Conservation (phyloP, 768 basidiomycete species). For the Panaeolus papilionaceus region DNA sequence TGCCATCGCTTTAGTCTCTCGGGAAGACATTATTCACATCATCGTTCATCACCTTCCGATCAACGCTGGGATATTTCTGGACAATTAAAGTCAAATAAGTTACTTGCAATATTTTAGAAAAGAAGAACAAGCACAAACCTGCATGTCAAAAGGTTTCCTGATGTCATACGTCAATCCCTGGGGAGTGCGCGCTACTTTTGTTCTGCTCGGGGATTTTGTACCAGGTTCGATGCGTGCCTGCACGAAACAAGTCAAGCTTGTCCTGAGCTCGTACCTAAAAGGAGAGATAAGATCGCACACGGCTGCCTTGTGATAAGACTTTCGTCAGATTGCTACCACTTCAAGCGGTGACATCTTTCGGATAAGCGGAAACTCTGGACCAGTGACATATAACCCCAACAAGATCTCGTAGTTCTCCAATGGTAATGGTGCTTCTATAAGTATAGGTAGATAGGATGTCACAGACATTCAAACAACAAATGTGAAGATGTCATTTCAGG, state of each 20-base stretch:
- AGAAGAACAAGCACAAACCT: background rate
- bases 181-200: slow-evolving; percentile 11
- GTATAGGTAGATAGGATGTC: slow-evolving; percentile 7
- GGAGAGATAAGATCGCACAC: slow-evolving; percentile 5
- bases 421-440: slow-evolving; percentile 12
- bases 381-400: slow-evolving; percentile 10
- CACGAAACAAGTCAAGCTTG: slow-evolving; percentile 1
- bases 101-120: background rate
- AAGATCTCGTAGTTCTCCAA: background rate
- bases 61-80: slow-evolving; percentile 4
- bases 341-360: slow-evolving; percentile 8
- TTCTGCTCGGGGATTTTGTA: slow-evolving; percentile 4
- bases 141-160: background rate
- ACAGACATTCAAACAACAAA: slow-evolving; percentile 13
- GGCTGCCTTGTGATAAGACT: slow-evolving; percentile 8
- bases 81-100: slow-evolving; percentile 1
- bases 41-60: slow-evolving; percentile 2
- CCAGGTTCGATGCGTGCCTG: slow-evolving; percentile 13
- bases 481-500: slow-evolving; percentile 14
- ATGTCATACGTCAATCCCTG: slow-evolving; percentile 13
- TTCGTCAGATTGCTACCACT: slow-evolving; percentile 13
- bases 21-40: background rate
- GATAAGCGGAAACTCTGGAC: slow-evolving; percentile 14
- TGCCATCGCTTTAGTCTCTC: background rate
- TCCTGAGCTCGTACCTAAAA: slow-evolving; percentile 4